Evolutionary conservation across 106 monocot genomes (phyloP), one percentile per base, ranked within the genome.

Genomic region (Allium cepa): DNA sequence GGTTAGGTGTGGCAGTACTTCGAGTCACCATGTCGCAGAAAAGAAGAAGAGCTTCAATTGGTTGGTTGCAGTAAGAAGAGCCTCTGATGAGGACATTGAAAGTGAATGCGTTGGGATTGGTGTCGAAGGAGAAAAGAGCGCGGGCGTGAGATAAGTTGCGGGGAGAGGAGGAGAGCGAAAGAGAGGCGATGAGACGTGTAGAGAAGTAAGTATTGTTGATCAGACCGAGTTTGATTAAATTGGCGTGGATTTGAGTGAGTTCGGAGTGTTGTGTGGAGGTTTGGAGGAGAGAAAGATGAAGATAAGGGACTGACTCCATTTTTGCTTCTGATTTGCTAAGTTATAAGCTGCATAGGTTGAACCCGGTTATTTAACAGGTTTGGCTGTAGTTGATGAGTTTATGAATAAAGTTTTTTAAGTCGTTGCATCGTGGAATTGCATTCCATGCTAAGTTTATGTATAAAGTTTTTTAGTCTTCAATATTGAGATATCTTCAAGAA

Each of bases 81-180:
- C 28, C 56, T 10, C 58, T 36, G 57, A 70, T 70, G 12, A 70
- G 11, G 70, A 59, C 45, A 59, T 70, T 70, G 70, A 47, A 71
- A 26, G 71, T 3, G 71, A 60, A 61, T 48, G 71, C 11, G 70
- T 70, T 71, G 71, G 71, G 47, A 49, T 71, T 22, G 71, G 12
- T 12, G 60, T 18, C 11, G 0, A 7, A 14, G 46, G 45, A 49
- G 59, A 61, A 57, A 17, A 57, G 56, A 12, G 10, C n/a, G 49
- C 56, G 60, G 17, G 57, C 57, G 70, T 11, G 4, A 17, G 8
- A 17, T 57, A 53, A 11, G 46, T 70, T 5, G 11, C 17, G n/a
- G 8, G 49, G 18, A 51, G 68, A 69, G 8, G 11, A 9, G 68
- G 58, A 51, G 69, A 50, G 67, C 9, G 62, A 28, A 46, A 10